These are phyloP conservation scores for Daldinia loculata DNA, from an alignment of 495 filamentous ascomycete genomes.

Conservation along the genomic window DNA sequence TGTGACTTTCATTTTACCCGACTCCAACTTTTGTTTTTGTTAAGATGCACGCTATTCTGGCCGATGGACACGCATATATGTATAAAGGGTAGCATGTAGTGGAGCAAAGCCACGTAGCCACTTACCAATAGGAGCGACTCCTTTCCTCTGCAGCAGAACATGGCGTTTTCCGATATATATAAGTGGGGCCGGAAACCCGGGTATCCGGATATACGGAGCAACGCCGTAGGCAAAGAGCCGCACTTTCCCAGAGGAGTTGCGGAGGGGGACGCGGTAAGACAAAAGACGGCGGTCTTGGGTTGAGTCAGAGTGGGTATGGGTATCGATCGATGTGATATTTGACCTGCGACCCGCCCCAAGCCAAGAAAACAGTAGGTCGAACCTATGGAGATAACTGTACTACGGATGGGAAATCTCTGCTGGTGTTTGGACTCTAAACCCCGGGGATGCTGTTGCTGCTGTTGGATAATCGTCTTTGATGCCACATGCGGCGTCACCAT, in stretches of 20 bases:
- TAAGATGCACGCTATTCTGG: no score
- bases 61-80: no score
- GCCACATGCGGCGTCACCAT: neutral
- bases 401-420: neutral
- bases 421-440: slow-evolving; percentile 3
- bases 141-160: neutral
- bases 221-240: neutral
- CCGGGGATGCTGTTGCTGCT: neutral
- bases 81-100: neutral
- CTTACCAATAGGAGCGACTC: slow-evolving; percentile 27
- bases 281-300: neutral
- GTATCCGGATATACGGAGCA: neutral
- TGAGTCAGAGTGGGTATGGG: neutral
- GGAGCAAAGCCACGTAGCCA: neutral
- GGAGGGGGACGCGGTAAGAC: neutral
- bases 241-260: slow-evolving; percentile 4
- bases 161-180: neutral
- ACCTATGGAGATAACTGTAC: neutral
- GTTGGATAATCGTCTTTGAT: neutral
- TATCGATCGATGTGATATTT: neutral
- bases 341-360: neutral
- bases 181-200: neutral
- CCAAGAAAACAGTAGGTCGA: slow-evolving; percentile 3
- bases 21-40: no score
- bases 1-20: no score